Percentiles rank a stretch among this genome's conserved stretches.
Conservation (phyloP, 2,329 filamentous ascomycete species). For the Cladosporium sp. region DNA sequence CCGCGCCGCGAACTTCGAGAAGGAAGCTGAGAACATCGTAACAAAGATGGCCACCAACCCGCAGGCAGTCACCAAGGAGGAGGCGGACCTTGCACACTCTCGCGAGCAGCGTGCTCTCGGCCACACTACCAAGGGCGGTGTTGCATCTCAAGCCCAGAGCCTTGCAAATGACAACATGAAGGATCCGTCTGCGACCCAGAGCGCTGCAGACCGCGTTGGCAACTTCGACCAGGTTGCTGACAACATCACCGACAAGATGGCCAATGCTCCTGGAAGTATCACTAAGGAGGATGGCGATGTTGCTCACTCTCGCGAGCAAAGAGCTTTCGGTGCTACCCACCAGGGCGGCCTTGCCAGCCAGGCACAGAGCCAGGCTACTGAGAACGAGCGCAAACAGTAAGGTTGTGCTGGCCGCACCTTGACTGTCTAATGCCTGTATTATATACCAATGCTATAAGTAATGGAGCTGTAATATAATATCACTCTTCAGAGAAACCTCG, state of each 20-base stretch:
- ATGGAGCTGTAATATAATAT: not conserved
- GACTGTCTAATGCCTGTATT: not conserved
- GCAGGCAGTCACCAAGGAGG: constrained; percentile 30
- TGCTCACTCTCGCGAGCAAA: constrained; percentile 29
- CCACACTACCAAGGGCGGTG: constrained; percentile 28
- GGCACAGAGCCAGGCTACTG: constrained; percentile 26
- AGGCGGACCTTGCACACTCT: constrained; percentile 28
- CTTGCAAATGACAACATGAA: constrained; percentile 28
- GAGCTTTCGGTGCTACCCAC: constrained; percentile 28
- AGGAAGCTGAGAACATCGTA: constrained; percentile 26
- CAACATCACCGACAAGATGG: constrained; percentile 30
- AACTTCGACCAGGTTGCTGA: constrained; percentile 30
- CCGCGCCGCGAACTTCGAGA: constrained; percentile 29
- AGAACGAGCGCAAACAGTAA: constrained; percentile 25
- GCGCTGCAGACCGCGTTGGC: constrained; percentile 27
- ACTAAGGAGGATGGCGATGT: constrained; percentile 31
- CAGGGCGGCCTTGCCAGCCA: constrained; percentile 32
- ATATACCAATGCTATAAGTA: not conserved
- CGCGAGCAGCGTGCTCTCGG: constrained; percentile 32
- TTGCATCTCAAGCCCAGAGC: constrained; percentile 30
- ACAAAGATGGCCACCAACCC: constrained; percentile 32
- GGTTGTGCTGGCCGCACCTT: not conserved
- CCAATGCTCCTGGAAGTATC: constrained; percentile 27
- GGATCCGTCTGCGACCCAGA: constrained; percentile 26
- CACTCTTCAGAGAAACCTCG: too few species aligned